Evolutionary conservation across 805 yeast species (phyloP), one percentile per base, ranked within the genome.

Genomic region (Grigorovia transvaalensis): DNA sequence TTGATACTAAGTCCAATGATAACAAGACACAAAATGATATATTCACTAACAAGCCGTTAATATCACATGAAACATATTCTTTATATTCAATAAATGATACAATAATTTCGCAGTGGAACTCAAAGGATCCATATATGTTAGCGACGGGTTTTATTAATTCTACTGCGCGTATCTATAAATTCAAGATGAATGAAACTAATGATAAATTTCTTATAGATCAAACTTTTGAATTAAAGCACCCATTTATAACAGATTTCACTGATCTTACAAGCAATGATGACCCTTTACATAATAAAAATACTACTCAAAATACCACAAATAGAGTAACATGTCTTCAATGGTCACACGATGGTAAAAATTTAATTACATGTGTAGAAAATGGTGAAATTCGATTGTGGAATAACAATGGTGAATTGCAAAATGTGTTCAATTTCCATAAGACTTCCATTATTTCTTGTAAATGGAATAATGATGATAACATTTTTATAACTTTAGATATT

Each of bases 381-480:
- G 96, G 96, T 13, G 91, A 85, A 58, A 59, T 89, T 9, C 70
- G 91, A 51, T 71, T 86, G n/a, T 89, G 96, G 95, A 76, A 82
- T 11, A 72, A 78, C 0, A 83, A 80, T 47, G 95, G 96, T 0
- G 74, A 76, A 33, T 70, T 88, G 42, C 72, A 78, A 53, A 82
- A 80, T 49, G 76, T 78, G 1, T 66, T 81, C 58, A 71, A 74
- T 27, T 62, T 76, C 41, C 86, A 81, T 57, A 71, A 73, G 45
- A 65, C 78, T 2, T 79, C 90, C 0, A 74, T 88, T 0, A 59
- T 80, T 9, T 62, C 73, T 1, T 67, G 85, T 4, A 64, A 71
- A 50, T 88, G 95, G 95, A 82, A 79, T 52, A 65, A 69, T 9
- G 69, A 74, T 17, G 81, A 83, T 2, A 70, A 74, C 9, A 74